A percentile compares a stretch with the other conserved stretches of the same genome.
These are phyloP conservation scores for Collybiopsis luxurians DNA, from an alignment of 768 basidiomycete genomes.

Conservation along the genomic window DNA sequence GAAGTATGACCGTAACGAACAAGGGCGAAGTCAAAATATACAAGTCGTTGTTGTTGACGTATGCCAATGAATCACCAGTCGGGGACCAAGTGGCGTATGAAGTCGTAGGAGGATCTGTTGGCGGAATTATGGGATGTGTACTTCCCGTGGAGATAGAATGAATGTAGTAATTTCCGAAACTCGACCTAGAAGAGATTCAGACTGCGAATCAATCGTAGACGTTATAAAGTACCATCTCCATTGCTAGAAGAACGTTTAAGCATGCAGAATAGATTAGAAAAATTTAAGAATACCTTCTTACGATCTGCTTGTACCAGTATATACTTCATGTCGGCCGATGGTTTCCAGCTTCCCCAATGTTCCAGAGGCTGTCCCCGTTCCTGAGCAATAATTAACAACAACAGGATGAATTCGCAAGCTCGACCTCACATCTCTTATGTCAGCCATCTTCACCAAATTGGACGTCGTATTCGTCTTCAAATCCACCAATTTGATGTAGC, in stretches of 20 bases:
- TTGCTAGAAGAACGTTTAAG: conserved; percentile 50
- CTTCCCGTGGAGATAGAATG: conserved; percentile 67
- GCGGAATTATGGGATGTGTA: conserved; percentile 71
- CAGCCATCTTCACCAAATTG: conserved; percentile 51
- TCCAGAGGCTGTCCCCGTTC: conserved; percentile 48
- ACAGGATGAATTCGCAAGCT: not conserved
- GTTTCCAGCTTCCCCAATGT: conserved; percentile 61
- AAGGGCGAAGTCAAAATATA: conserved; percentile 71
- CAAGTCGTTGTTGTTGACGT: conserved; percentile 84
- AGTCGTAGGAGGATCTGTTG: conserved; percentile 66
- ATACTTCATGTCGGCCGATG: conserved; percentile 91
- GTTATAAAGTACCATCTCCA: conserved; percentile 61
- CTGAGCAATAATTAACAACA: conserved; percentile 31
- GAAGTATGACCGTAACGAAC: conserved; percentile 35
- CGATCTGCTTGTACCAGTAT: conserved; percentile 77
- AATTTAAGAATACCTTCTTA: conserved; percentile 51
- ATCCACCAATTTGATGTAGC: conserved; percentile 76
- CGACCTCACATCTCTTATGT: conserved; percentile 62
- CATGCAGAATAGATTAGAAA: not conserved
- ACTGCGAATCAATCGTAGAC: too few species aligned
- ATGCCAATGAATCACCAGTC: conserved; percentile 80
- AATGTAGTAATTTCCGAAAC: conserved; percentile 91
- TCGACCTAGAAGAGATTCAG: conserved; percentile 38
- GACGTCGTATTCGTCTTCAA: conserved; percentile 71
- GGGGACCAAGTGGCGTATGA: conserved; percentile 90